These are phyloP conservation scores for Dinochytrium kinnereticum DNA, from an alignment of 371 early-diverging fungal species.

Conservation along the genomic window DNA sequence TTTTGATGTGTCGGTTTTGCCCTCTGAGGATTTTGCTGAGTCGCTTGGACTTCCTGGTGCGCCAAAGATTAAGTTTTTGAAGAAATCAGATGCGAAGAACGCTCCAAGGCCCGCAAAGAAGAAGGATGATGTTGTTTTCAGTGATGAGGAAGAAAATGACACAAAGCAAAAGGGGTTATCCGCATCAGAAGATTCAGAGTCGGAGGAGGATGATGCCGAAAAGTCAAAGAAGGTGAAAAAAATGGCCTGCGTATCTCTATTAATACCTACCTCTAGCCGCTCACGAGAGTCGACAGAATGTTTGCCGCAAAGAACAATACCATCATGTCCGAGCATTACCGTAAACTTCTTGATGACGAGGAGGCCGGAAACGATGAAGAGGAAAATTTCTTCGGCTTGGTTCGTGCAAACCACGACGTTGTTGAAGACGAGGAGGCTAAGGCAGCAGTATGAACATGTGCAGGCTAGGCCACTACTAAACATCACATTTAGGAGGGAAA, in stretches of 20 bases:
- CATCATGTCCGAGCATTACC: constrained; percentile 90
- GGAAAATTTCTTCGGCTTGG: constrained; percentile 80
- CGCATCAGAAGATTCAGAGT: constrained; percentile 30
- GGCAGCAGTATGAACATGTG: not conserved
- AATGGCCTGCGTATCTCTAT: constrained; percentile 10
- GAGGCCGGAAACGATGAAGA: constrained; percentile 30
- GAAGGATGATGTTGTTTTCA: constrained; percentile 3
- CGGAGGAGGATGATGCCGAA: constrained; percentile 7
- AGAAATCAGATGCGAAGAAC: constrained; percentile 61
- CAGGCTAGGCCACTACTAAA: not conserved
- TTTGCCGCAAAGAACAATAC: constrained; percentile 90
- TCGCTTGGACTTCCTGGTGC: constrained; percentile 92
- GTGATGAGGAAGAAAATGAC: constrained; percentile 27
- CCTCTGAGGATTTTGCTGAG: constrained; percentile 85
- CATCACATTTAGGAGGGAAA: constrained; percentile 22
- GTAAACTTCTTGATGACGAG: constrained; percentile 56
- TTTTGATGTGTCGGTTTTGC: constrained; percentile 85
- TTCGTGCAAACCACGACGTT: constrained; percentile 62
- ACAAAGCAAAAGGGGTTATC: constrained; percentile 16
- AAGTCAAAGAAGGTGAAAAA: constrained; percentile 1
- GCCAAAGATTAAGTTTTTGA: constrained; percentile 89
- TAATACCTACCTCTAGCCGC: constrained; percentile 26
- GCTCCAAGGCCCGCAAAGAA: constrained; percentile 46
- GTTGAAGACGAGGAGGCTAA: constrained; percentile 32
- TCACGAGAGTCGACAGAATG: constrained; percentile 88